Base-by-base conservation (phyloP, 352 stramenopile genomes). In the Thalassiosira hispida region DNA sequence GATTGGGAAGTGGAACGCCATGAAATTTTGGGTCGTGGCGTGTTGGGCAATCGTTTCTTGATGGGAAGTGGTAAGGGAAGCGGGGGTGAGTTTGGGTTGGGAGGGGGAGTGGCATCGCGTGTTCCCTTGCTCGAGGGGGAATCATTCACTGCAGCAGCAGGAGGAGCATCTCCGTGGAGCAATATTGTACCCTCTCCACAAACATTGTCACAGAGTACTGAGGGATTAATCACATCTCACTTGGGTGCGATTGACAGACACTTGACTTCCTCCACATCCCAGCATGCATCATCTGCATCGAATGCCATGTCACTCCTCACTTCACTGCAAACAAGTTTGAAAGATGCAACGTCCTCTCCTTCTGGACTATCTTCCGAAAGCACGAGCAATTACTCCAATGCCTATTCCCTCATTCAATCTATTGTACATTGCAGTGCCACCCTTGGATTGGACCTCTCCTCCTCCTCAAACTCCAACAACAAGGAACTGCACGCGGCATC, bases 111-210 rank as follows among this genome's bases (percentile, higher is more conserved):
- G 47, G 51, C 52, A 27, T 61, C 61, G 4, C 23, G 65, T 60
- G 56, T 59, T 47, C 20, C 35, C 6, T 38, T 66, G 25, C 16
- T 61, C 0, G 61, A 63, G 31, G 62, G 38, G 0, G 49, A 42
- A 20, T n/a, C 49, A 16, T 12, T 33, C 2, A 18, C n/a, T 1
- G 9, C 46, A 29, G 1, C 1, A 23, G 14, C 23, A 25, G 33
- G 8, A 14, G 18, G 62, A 4, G 47, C 62, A 18, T 52, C 67
- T 9, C 6, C n/a, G 9, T 63, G 38, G 2, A 56, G 4, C 12
- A 52, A 55, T 29, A 71, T 81, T 42, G 59, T 77, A 0, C 71
- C 77, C 2, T 70, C 44, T 5, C 76, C 76, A 23, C 76, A 79
- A 57, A 56, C 53, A 12, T 14, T 84, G n/a, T 64, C 76, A 6